phyloP scores from a whole-genome alignment of 768 basidiomycete species.

The Crassisporium funariophilum region DNA sequence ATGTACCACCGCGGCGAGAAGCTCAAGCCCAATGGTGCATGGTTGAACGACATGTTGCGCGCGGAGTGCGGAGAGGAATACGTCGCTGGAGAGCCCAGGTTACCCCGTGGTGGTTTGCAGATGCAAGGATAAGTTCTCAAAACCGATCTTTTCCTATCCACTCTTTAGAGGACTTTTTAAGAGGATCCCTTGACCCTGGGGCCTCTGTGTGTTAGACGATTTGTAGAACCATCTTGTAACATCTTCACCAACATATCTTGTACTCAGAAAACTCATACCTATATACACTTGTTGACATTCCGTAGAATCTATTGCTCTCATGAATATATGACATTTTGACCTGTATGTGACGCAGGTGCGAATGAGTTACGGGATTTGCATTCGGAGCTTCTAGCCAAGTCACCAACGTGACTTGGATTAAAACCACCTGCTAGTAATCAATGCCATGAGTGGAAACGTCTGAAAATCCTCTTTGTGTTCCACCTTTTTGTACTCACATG shows the following conservation, averaged over 20 bases:
- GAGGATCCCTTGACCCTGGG: too few relatives aligned
- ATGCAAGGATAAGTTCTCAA: conserved; percentile 56
- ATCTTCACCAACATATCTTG: background rate
- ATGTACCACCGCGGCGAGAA: conserved; percentile 79
- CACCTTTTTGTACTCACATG: conserved; percentile 12
- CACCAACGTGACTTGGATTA: too few relatives aligned
- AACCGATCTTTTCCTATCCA: too few relatives aligned
- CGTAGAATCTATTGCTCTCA: too few relatives aligned
- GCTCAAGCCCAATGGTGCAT: conserved; percentile 78
- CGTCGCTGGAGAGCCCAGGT: conserved; percentile 62
- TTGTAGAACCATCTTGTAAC: conserved; percentile 2
- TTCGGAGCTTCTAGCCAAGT: too few relatives aligned
- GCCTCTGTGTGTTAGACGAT: conserved; percentile 2
- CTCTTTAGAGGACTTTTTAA: too few relatives aligned
- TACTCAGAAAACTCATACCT: background rate
- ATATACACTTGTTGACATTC: too few relatives aligned
- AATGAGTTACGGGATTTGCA: too few relatives aligned
- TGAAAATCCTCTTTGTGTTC: background rate
- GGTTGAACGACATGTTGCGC: conserved; percentile 82
- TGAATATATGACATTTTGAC: too few relatives aligned
- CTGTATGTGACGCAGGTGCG: too few relatives aligned
- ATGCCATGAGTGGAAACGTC: too few relatives aligned
- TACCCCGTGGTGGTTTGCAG: conserved; percentile 64
- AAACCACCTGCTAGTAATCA: too few relatives aligned
- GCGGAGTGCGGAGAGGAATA: conserved; percentile 77